These are phyloP conservation scores for Gremmenia infestans DNA, from an alignment of 2,329 filamentous ascomycete species.

Conservation along the genomic window DNA sequence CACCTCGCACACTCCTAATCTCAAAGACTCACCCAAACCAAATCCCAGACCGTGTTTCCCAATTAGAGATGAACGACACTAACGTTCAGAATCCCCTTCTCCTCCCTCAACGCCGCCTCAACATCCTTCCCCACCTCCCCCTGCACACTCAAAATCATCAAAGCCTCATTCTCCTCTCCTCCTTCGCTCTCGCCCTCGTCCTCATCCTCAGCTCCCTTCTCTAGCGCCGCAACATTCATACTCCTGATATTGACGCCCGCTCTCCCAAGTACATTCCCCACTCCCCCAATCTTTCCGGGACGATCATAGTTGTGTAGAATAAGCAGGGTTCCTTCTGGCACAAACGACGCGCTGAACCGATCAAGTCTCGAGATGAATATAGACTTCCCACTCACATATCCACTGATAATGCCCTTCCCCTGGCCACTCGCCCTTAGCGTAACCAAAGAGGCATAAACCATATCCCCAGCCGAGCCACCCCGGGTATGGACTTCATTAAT, in stretches of 20 bases:
- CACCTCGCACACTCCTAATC: too few relatives aligned
- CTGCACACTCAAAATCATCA: conserved; percentile 78
- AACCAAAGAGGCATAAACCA: conserved; percentile 65
- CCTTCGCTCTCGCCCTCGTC: conserved; percentile 30
- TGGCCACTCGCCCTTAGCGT: conserved; percentile 48
- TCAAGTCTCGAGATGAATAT: conserved; percentile 69
- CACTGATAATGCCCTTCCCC: conserved; percentile 50
- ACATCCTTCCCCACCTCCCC: conserved; percentile 55
- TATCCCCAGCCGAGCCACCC: conserved; percentile 54
- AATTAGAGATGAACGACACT: conserved; percentile 40
- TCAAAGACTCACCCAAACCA: too few relatives aligned
- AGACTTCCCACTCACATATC: conserved; percentile 59
- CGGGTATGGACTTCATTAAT: conserved; percentile 69
- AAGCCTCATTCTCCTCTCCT: conserved; percentile 54
- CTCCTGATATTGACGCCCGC: conserved; percentile 73
- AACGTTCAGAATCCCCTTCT: conserved; percentile 52
- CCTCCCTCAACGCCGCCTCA: conserved; percentile 42
- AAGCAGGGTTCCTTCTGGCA: conserved; percentile 68
- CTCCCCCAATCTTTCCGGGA: conserved; percentile 76
- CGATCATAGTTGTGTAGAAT: conserved; percentile 78
- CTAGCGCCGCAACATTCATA: conserved; percentile 65
- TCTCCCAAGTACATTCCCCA: conserved; percentile 64
- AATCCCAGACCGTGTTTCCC: too few relatives aligned
- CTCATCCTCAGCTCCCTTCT: conserved; percentile 12
- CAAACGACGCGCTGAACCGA: conserved; percentile 68